Evolutionary conservation across 345 rosid genomes (phyloP).

Genomic region (Salix koriyanagi): DNA sequence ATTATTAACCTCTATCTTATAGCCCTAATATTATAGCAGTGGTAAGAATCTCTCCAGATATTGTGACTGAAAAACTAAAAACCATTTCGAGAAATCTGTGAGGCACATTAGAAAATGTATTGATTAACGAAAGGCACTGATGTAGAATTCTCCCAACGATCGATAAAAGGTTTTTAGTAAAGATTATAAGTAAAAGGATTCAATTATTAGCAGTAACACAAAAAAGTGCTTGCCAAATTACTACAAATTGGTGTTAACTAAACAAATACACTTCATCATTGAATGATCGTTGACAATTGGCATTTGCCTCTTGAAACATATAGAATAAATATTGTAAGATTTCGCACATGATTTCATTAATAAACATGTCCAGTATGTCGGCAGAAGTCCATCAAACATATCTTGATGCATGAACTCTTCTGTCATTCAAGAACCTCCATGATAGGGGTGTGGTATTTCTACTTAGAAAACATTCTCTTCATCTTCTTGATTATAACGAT

Average conservation of each 20-base stretch:
- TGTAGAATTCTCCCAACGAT: too few species aligned
- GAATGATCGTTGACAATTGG: neutral
- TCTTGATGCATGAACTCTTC: constrained; percentile 27
- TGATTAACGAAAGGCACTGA: too few species aligned
- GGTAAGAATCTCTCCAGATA: too few species aligned
- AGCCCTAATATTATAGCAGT: too few species aligned
- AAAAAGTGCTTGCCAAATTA: neutral
- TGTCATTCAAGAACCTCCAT: constrained; percentile 8
- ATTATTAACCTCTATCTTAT: too few species aligned
- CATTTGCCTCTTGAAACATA: neutral
- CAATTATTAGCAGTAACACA: neutral
- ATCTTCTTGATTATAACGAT: neutral
- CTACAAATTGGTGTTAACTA: neutral
- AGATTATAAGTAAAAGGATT: neutral
- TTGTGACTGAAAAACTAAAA: too few species aligned
- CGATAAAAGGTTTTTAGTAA: too few species aligned
- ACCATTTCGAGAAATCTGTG: too few species aligned
- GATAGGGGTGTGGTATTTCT: neutral
- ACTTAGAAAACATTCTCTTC: constrained; percentile 18
- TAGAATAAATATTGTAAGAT: neutral
- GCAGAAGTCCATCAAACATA: constrained; percentile 28
- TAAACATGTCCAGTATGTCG: constrained; percentile 27
- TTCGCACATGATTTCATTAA: constrained; percentile 13
- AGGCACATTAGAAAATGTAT: too few species aligned
- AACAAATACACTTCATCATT: neutral